Evolutionary conservation across 208 protist species (phyloP).

Genomic region (Leishmania amazonensis): DNA sequence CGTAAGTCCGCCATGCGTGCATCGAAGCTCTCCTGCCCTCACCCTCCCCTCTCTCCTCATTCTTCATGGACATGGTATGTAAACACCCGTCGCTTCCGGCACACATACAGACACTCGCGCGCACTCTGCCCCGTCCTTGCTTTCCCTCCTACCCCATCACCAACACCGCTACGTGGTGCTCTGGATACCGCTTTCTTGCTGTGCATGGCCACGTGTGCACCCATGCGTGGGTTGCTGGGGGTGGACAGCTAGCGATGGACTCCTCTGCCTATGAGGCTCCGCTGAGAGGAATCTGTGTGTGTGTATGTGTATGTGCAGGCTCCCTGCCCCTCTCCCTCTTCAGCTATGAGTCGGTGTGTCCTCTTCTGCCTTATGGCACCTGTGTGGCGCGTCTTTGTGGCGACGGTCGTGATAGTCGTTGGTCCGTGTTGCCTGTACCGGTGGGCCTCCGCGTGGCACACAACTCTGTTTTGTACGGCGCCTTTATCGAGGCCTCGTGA

Average conservation of each 20-base stretch:
- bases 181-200: neutral
- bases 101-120: neutral
- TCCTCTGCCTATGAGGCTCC: neutral
- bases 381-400: neutral
- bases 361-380: neutral
- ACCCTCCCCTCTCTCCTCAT: neutral
- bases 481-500: neutral
- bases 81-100: neutral
- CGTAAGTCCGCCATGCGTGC: neutral
- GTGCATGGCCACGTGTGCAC: neutral
- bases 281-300: neutral
- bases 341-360: neutral
- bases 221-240: neutral
- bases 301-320: neutral
- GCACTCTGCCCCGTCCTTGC: neutral
- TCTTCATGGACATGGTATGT: neutral
- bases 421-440: neutral
- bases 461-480: neutral
- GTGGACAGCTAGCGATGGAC: neutral
- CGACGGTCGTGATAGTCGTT: neutral
- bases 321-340: neutral
- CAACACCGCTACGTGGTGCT: neutral
- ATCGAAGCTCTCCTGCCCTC: neutral
- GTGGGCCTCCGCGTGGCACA: neutral
- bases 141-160: neutral